Percentiles rank a stretch among this genome's conserved stretches.
Conservation (phyloP, 257 asterid species). For the Capsicum baccatum region DNA sequence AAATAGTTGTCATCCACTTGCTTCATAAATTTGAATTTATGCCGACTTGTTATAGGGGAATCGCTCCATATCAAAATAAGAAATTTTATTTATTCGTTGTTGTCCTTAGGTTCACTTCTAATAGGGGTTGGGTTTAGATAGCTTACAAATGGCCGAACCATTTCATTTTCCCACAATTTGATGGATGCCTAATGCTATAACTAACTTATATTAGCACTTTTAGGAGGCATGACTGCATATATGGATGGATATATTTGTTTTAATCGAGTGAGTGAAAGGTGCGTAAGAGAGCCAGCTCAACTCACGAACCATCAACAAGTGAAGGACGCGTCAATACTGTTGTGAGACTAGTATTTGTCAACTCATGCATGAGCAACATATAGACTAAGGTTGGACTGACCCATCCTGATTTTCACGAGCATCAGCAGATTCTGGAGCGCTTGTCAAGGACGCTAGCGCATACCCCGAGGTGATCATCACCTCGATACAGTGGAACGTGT, state of each 20-base stretch:
- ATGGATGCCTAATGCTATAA: neutral
- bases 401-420: no score
- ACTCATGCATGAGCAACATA: neutral
- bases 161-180: neutral
- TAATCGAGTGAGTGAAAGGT: neutral
- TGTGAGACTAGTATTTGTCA: neutral
- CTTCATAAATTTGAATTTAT: no score
- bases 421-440: no score
- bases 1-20: no score
- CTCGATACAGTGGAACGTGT: neutral
- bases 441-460: neutral
- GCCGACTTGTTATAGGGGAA: no score
- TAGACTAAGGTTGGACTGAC: no score
- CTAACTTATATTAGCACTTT: neutral
- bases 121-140: neutral
- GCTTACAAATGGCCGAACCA: neutral
- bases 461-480: neutral
- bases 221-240: neutral
- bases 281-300: neutral
- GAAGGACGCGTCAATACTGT: neutral
- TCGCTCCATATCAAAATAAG: no score
- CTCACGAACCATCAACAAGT: no score
- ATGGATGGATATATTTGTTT: neutral
- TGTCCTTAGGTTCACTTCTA: neutral
- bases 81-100: neutral